A percentile compares a stretch with the other conserved stretches of the same genome.
These are phyloP conservation scores for Ustilago xerochloae DNA, from an alignment of 1,284 basidiomycete genomes.

Conservation along the genomic window DNA sequence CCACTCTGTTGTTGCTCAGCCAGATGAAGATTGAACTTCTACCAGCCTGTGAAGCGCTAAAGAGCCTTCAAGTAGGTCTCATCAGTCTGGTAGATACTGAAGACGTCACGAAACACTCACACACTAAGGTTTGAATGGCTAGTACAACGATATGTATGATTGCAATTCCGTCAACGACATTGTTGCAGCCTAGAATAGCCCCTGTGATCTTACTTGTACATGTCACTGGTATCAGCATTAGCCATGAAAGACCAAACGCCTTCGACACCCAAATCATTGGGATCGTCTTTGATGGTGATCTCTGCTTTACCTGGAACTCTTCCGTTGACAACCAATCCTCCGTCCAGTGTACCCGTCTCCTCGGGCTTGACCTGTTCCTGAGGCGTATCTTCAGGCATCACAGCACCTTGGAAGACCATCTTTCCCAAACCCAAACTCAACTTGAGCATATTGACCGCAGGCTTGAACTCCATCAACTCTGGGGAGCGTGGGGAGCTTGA, in stretches of 20 bases:
- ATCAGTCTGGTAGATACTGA: too few relatives aligned
- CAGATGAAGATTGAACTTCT: neutral
- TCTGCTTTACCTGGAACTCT: conserved; percentile 38
- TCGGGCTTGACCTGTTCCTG: conserved; percentile 18
- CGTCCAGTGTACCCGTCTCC: conserved; percentile 29
- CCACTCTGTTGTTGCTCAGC: neutral
- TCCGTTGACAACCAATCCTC: conserved; percentile 21
- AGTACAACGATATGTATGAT: neutral
- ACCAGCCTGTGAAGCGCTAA: too few relatives aligned
- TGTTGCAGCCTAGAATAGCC: too few relatives aligned
- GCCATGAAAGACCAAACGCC: conserved; percentile 65
- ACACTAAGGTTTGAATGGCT: too few relatives aligned
- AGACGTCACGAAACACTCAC: too few relatives aligned
- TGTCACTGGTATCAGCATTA: conserved; percentile 53
- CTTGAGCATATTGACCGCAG: conserved; percentile 63
- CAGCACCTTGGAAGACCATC: conserved; percentile 60
- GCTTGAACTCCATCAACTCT: conserved; percentile 53
- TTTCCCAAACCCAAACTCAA: conserved; percentile 60
- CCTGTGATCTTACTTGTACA: conserved; percentile 53
- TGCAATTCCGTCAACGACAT: too few relatives aligned
- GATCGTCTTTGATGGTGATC: conserved; percentile 59
- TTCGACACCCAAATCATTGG: conserved; percentile 61
- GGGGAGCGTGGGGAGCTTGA: neutral
- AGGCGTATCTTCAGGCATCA: conserved; percentile 30
- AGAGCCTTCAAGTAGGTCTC: too few relatives aligned